Evolutionary conservation across 2,329 filamentous ascomycete species (phyloP).

Genomic region (Phaeophleospora eucalypticola): DNA sequence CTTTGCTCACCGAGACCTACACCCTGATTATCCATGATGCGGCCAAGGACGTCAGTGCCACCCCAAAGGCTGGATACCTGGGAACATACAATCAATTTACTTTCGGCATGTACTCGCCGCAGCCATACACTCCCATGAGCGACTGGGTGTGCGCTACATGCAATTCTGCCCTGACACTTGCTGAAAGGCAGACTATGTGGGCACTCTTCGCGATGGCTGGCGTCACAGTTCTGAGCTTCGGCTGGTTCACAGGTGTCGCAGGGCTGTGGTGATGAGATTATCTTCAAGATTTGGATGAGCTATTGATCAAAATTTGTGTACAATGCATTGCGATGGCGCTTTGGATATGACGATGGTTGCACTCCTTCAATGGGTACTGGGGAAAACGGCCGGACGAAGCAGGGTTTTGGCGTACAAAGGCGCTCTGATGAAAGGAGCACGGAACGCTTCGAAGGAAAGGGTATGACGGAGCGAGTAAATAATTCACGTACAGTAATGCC

Average conservation of each 20-base stretch:
- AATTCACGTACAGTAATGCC: neutral
- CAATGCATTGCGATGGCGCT: slow-evolving; percentile 19
- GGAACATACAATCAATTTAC: slow-evolving; percentile 47
- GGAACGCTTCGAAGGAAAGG: neutral
- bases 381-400: slow-evolving; percentile 2
- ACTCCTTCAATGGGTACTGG: slow-evolving; percentile 14
- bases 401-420: slow-evolving; percentile 1
- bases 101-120: slow-evolving; percentile 61
- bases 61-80: slow-evolving; percentile 53
- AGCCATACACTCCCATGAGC: slow-evolving; percentile 47
- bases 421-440: neutral
- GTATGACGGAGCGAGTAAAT: neutral
- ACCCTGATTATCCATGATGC: slow-evolving; percentile 62
- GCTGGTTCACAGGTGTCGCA: slow-evolving; percentile 47
- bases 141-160: slow-evolving; percentile 53
- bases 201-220: slow-evolving; percentile 53
- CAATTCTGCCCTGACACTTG: slow-evolving; percentile 49
- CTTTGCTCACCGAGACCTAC: slow-evolving; percentile 57
- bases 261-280: slow-evolving; percentile 34
- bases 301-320: slow-evolving; percentile 5
- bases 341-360: slow-evolving; percentile 10
- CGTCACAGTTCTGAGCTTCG: slow-evolving; percentile 57
- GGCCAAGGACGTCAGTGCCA: slow-evolving; percentile 48
- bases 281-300: neutral
- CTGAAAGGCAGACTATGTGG: slow-evolving; percentile 53